Evolutionary conservation across 176 grass and related monocot species (phyloP), one percentile per base, ranked within the genome.

Genomic region (Paspalum notatum): DNA sequence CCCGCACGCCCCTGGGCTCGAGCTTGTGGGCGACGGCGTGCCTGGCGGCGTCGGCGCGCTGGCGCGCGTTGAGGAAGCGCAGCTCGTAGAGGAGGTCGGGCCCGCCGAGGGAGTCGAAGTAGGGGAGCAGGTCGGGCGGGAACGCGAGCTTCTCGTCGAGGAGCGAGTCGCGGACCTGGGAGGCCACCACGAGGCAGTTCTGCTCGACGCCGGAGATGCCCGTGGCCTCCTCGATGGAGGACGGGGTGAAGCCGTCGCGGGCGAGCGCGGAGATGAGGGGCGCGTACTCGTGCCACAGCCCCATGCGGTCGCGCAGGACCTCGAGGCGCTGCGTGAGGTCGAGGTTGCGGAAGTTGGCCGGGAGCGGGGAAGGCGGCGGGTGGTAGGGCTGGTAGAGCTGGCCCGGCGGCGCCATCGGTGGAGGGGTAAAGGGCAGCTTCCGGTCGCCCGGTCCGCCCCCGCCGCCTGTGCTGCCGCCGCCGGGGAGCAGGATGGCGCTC

Each of bases 61-160:
- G 96, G 37, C 68, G 13, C 2, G 90, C 75, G 84, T 91, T 93
- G 55, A 99, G 96, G 71, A 81, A 75, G 15, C 90, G 88, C 37
- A 93, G 82, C 85, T 95, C 92, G 79, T 99, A 95, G 14, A 99
- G 81, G 7, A 99, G 38, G 3, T 99, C 90, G 7, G 96, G 66
- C n/a, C 86, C 86, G 26, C 82, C 79, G 53, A 13, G 21, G 65
- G 78, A 76, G 81, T 99, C 92, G 82, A 99, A 99, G 88, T 78
- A 84, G 12, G 72, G 42, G 71, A 98, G 43, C 40, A 89, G 60
- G 17, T 95, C 86, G 49, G 55, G 51, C 50, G 91, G 88, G 52
- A 84, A 85, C 17, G 66, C 68, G 46, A 4, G n/a, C 0, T 1
- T 7, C 14, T 46, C 52, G 24, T 80, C 7, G 50, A 99, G 76